Evolutionary conservation across 1,139 yeast genomes (phyloP), one percentile per base, ranked within the genome.

Genomic region (Protomyces macrosporus): DNA sequence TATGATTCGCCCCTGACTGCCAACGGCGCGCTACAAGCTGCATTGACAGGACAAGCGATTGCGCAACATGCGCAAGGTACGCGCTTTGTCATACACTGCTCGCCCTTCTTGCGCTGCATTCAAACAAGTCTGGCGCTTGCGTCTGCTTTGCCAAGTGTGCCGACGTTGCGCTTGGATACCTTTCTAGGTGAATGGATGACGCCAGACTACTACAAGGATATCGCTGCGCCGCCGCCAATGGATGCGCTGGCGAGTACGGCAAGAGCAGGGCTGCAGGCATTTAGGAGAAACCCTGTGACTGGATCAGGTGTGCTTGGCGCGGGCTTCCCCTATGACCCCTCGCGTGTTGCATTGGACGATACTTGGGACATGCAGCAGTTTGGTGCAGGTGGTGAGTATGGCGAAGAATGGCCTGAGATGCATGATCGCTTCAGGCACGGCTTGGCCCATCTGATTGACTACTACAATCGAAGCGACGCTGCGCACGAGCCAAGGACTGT

Each of bases 141-240:
- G 12, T 60, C 55, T 6, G 45, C 45, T 33, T 14, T 57, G 33
- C 39, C 59, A 1, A 16, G 53, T n/a, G 23, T 33, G 14, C 53
- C 65, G 32, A 32, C 39, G 10, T 53, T 76, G 32, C 70, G 76
- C 32, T 45, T 76, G 48, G 77, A 75, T 66, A 69, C 75, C 3
- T 74, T 72, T 33, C 70, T 77, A 52, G 79, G 79, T 23, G 79
- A 76, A 64, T 76, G 78, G 78, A 73, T 74, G 64, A 75, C 76
- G 1, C 72, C 76, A 1, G 79, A 75, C 68, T 76, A 76, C 66
- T 76, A 71, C 65, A 63, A 71, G 6, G 70, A 71, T 53, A 70
- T 70, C 14, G 54, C 48, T 9, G 64, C 71, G 0, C 78, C 79
- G 1, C 79, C 79, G 9, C 76, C 77, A 1, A 73, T 62, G 64